These are phyloP conservation scores for Aspergillus cejpii DNA, from an alignment of 2,329 filamentous ascomycete genomes.

Conservation along the genomic window DNA sequence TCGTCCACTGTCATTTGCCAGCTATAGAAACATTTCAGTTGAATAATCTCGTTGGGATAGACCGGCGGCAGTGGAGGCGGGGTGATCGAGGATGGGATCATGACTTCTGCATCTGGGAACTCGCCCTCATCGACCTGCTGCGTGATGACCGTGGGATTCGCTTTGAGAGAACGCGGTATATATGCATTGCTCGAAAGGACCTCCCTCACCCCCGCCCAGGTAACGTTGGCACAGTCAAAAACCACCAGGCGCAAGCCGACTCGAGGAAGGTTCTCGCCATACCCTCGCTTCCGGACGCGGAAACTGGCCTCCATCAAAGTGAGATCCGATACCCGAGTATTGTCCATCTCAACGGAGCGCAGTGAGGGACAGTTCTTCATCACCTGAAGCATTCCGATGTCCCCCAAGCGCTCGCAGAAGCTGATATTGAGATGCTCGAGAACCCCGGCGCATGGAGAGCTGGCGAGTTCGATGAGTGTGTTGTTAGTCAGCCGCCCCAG, in stretches of 20 bases:
- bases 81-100: slow-evolving; percentile 23
- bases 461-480: slow-evolving; percentile 66
- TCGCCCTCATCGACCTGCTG: slow-evolving; percentile 19
- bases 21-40: slow-evolving; percentile 87
- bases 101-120: slow-evolving; percentile 9
- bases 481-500: slow-evolving; percentile 68
- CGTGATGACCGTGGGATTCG: slow-evolving; percentile 29
- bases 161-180: slow-evolving; percentile 49
- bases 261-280: slow-evolving; percentile 44
- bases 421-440: slow-evolving; percentile 80
- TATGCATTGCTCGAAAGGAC: slow-evolving; percentile 79
- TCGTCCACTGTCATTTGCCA: slow-evolving; percentile 95
- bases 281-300: slow-evolving; percentile 64
- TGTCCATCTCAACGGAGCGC: slow-evolving; percentile 76
- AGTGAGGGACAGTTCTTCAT: slow-evolving; percentile 68
- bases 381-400: slow-evolving; percentile 74
- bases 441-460: slow-evolving; percentile 62
- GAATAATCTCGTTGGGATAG: slow-evolving; percentile 72
- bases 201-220: slow-evolving; percentile 85
- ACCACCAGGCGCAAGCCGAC: slow-evolving; percentile 69
- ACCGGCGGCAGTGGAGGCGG: slow-evolving; percentile 21
- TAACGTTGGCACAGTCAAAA: slow-evolving; percentile 87
- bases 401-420: slow-evolving; percentile 80
- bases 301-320: slow-evolving; percentile 75
- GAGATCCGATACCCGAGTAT: slow-evolving; percentile 82